Evolutionary conservation across 371 early-diverging fungal species (phyloP).

Genomic region (Mortierella sp.): DNA sequence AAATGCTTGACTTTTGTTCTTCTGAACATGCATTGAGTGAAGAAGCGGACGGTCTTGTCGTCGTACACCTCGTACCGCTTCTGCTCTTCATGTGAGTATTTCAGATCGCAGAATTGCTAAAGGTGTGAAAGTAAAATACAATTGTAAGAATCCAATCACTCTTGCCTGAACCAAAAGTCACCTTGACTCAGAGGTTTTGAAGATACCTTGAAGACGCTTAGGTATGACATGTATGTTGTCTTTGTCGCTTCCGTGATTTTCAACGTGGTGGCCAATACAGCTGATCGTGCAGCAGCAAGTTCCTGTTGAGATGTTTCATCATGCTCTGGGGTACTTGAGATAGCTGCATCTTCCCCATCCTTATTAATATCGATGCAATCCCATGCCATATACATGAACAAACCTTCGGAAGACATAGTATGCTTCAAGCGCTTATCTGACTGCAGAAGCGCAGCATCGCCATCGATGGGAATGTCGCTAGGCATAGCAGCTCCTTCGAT

Average conservation of each 20-base stretch:
- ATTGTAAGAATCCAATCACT: neutral
- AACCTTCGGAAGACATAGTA: neutral
- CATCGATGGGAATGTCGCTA: neutral
- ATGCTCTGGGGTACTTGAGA: neutral
- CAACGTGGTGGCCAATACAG: neutral
- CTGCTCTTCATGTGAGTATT: neutral
- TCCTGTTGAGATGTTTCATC: neutral
- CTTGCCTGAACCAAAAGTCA: no score
- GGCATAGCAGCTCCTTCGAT: neutral
- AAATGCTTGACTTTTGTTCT: neutral
- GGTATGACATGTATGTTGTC: conserved; percentile 1
- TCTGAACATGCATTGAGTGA: neutral
- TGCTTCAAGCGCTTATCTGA: neutral
- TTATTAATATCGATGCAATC: neutral
- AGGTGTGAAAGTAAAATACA: neutral
- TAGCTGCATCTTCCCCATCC: neutral
- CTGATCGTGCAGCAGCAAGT: neutral
- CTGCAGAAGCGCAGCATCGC: neutral
- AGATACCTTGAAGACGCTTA: neutral
- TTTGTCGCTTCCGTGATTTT: neutral
- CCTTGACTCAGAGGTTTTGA: neutral
- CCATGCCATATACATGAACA: neutral
- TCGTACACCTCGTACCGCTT: neutral
- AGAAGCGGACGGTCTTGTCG: neutral
- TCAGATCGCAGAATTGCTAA: neutral